Percentiles rank a stretch among this genome's conserved stretches.
These are phyloP conservation scores for Debaryomycetaceae sp. DNA, from an alignment of 1,139 yeast species.

Conservation along the genomic window DNA sequence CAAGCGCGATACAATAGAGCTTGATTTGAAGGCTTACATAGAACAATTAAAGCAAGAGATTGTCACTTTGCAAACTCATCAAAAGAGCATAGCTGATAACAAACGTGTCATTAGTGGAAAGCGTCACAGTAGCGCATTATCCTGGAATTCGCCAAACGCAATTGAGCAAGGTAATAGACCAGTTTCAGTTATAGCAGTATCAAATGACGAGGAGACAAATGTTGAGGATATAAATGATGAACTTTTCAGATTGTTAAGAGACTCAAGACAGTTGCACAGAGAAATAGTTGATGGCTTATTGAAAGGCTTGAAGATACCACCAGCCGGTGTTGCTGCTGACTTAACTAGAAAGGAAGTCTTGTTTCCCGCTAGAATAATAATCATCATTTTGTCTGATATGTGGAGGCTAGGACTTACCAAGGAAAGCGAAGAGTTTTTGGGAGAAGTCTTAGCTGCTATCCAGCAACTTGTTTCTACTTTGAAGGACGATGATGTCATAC, in stretches of 20 bases:
- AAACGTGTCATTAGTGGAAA: constrained; percentile 32
- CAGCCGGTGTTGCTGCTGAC: constrained; percentile 78
- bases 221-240: constrained; percentile 72
- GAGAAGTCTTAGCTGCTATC: constrained; percentile 84
- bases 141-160: constrained; percentile 32
- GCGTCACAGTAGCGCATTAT: constrained; percentile 43
- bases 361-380: constrained; percentile 94
- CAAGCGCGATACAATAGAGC: constrained; percentile 65
- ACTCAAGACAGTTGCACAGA: constrained; percentile 72
- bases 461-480: constrained; percentile 71
- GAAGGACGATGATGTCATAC: constrained; percentile 82
- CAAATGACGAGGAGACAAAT: constrained; percentile 54
- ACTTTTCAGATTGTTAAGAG: constrained; percentile 68
- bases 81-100: constrained; percentile 21
- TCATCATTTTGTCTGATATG: constrained; percentile 92
- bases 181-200: constrained; percentile 58
- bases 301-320: constrained; percentile 85
- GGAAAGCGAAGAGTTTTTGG: constrained; percentile 87
- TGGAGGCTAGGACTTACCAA: constrained; percentile 95
- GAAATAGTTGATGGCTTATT: constrained; percentile 88
- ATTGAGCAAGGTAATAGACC: constrained; percentile 43
- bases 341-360: constrained; percentile 86
- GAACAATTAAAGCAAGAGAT: constrained; percentile 67
- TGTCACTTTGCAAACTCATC: constrained; percentile 46
- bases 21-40: constrained; percentile 65